Conservation (phyloP, 208 protist genomes). For the Polymyxa betae region DNA sequence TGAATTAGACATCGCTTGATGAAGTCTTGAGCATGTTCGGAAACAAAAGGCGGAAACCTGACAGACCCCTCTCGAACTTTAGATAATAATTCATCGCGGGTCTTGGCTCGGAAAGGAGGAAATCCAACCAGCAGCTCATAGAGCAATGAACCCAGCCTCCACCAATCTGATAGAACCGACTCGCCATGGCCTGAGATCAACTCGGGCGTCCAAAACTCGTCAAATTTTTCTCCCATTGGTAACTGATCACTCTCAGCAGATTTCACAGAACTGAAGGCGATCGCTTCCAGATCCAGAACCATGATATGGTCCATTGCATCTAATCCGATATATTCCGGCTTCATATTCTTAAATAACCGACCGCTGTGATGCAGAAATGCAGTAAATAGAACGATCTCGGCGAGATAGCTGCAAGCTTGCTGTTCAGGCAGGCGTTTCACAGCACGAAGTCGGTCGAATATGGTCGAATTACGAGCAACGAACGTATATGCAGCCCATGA, state of each 20-base stretch:
- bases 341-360: not conserved
- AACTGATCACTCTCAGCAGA: not conserved
- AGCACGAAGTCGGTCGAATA: constrained; percentile 13
- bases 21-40: not conserved
- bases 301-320: not conserved
- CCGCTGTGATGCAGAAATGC: constrained; percentile 22
- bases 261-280: not conserved
- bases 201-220: constrained; percentile 48
- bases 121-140: constrained; percentile 40
- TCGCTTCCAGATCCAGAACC: not conserved
- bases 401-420: not conserved
- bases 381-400: constrained; percentile 19
- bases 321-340: not conserved
- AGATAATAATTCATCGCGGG: not conserved
- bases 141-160: not conserved
- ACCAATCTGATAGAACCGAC: constrained; percentile 7
- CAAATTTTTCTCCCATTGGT: not conserved
- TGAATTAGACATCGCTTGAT: not conserved
- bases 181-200: not conserved
- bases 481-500: constrained; percentile 47
- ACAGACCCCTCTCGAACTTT: not conserved
- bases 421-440: not conserved
- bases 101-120: not conserved
- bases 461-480: not conserved
- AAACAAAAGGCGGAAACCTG: not conserved